Base-by-base conservation (phyloP, 2,329 filamentous ascomycete species). In the Venturiaceae sp. region DNA sequence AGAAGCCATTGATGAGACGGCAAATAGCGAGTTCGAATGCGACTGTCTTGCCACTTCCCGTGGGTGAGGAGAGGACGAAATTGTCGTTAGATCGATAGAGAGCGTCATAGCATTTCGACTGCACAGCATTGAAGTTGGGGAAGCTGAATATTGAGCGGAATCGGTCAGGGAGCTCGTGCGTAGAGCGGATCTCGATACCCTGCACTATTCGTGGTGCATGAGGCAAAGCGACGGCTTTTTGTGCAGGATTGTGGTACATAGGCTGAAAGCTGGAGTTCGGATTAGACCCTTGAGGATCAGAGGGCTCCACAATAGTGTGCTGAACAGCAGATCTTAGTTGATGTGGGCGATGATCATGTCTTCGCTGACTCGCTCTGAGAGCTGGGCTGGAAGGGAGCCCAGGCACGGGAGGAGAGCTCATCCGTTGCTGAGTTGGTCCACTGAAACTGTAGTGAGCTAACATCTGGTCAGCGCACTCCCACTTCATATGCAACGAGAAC, bases 11-110 rank as follows among this genome's bases (percentile, higher is more conserved):
- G 28, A 88, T 76, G 2, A 92, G 76, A 60, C 83, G 84, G 71
- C 88, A 92, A 36, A 95, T 88, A 3, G 89, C 89, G 50, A 95
- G 77, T 69, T 95, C 90, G 62, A 95, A 79, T 9, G 94, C 79
- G 0, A 80, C 88, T 0, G 90, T 95, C 69, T 95, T 95, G 2
- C 90, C 90, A 68, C 89, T 92, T 8, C 90, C 89, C 0, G 90
- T 95, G 0, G 90, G 90, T 7, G 90, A 86, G 1, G 89, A 86
- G 14, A 95, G 77, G 0, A 94, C 87, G 14, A 94, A 77, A 62
- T 95, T 95, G 68, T 90, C 81, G 63, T 85, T 81, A 0, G 82
- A 82, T 5, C 78, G 74, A 67, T 88, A 92, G 0, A 88, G 78
- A 0, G 77, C 69, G 0, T 78, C 68, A 64, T 92, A 94, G 65